A percentile compares a stretch with the other conserved stretches of the same genome.
phyloP scores from a whole-genome alignment of 2,329 filamentous ascomycete species.

The Penicillium rolfsii region DNA sequence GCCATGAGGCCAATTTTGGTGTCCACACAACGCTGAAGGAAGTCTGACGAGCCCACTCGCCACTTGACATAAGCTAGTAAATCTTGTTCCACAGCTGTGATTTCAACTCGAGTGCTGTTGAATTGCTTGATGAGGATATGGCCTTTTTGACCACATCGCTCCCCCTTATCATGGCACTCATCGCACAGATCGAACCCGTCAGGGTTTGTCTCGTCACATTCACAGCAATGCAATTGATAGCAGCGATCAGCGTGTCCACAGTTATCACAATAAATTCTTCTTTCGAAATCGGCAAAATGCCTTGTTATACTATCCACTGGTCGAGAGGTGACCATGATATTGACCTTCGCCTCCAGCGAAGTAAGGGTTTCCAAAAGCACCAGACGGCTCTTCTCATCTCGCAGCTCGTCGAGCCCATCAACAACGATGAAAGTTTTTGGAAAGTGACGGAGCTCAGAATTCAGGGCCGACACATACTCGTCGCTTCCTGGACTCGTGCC shows the following conservation, averaged over 20 bases:
- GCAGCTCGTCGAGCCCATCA: slow-evolving; percentile 6
- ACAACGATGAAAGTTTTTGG: slow-evolving; percentile 7
- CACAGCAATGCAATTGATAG: slow-evolving; percentile 6
- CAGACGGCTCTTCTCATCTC: slow-evolving; percentile 7
- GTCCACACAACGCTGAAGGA: slow-evolving; percentile 7
- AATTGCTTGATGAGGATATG: slow-evolving; percentile 6
- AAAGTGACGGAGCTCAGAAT: neutral
- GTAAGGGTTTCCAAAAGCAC: slow-evolving; percentile 3
- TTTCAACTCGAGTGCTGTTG: slow-evolving; percentile 1
- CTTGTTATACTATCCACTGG: slow-evolving; percentile 4
- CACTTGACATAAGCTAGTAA: slow-evolving; percentile 7
- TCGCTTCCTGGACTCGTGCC: neutral
- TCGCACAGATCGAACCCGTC: slow-evolving; percentile 3
- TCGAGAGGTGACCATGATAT: slow-evolving; percentile 6
- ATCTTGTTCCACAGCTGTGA: slow-evolving; percentile 8
- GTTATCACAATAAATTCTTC: neutral
- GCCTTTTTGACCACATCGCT: slow-evolving; percentile 2
- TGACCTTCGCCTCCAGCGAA: neutral
- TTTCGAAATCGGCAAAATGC: neutral
- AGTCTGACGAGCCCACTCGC: slow-evolving; percentile 8
- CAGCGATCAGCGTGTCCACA: neutral
- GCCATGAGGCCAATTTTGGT: slow-evolving; percentile 4
- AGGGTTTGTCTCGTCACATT: neutral
- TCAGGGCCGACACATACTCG: slow-evolving; percentile 1
- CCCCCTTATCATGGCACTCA: slow-evolving; percentile 3